Evolutionary conservation across 768 basidiomycete species (phyloP).

Genomic region (Leccinellum albellum): DNA sequence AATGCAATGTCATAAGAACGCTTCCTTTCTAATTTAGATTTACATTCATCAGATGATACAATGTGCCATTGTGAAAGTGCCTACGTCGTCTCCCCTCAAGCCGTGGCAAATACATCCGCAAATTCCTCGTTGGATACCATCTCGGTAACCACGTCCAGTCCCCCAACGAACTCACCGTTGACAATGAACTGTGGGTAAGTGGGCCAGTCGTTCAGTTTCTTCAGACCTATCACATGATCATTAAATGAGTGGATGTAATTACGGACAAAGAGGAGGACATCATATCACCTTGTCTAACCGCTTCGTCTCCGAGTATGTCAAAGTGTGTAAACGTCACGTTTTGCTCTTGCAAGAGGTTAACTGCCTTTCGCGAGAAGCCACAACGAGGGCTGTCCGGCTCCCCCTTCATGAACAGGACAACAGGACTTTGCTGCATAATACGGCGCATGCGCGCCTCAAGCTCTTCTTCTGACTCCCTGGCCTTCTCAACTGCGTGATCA

Average conservation of each 20-base stretch:
- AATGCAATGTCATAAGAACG: background rate
- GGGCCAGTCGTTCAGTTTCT: slow-evolving; percentile 84
- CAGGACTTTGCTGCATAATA: slow-evolving; percentile 75
- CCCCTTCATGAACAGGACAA: slow-evolving; percentile 93
- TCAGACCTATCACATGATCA: slow-evolving; percentile 46
- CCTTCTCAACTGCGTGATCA: slow-evolving; percentile 27
- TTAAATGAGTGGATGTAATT: slow-evolving; percentile 2
- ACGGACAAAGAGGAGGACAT: background rate
- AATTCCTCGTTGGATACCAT: slow-evolving; percentile 83
- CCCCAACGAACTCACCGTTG: slow-evolving; percentile 92
- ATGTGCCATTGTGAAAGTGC: background rate
- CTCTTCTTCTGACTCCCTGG: slow-evolving; percentile 57
- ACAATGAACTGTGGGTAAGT: slow-evolving; percentile 85
- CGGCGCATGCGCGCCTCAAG: slow-evolving; percentile 57
- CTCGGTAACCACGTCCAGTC: slow-evolving; percentile 88
- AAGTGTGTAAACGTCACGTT: slow-evolving; percentile 68
- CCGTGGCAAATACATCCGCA: slow-evolving; percentile 36
- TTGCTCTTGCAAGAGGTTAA: slow-evolving; percentile 60
- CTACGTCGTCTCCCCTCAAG: background rate
- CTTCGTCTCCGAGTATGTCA: slow-evolving; percentile 81
- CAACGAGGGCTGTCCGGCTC: slow-evolving; percentile 73
- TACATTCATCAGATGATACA: slow-evolving; percentile 1
- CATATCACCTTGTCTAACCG: slow-evolving; percentile 68
- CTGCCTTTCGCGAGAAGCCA: slow-evolving; percentile 79
- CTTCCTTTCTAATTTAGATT: background rate